These are phyloP conservation scores for Pulveroboletus sp. DNA, from an alignment of 768 basidiomycete genomes.

Conservation along the genomic window DNA sequence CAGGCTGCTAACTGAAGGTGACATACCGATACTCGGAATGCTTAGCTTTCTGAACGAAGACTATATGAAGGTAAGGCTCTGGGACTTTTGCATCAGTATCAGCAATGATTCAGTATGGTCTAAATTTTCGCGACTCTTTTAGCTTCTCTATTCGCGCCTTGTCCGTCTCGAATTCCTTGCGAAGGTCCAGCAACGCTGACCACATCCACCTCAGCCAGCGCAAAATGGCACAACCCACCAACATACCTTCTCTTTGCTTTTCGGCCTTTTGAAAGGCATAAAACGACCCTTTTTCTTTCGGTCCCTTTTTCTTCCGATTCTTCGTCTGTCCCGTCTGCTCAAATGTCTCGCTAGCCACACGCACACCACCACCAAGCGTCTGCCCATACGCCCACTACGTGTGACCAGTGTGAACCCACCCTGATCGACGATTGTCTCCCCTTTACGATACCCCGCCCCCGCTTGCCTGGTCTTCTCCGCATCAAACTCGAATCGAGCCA, in stretches of 20 bases:
- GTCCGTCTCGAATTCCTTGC: conserved; percentile 84
- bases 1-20: conserved; percentile 54
- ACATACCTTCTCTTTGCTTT: conserved; percentile 78
- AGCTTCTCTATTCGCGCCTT: conserved; percentile 49
- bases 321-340: conserved; percentile 34
- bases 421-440: conserved; percentile 88
- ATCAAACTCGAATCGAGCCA: conserved; percentile 71
- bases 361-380: conserved; percentile 79
- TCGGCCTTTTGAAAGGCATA: conserved; percentile 92
- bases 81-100: no score
- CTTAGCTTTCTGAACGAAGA: conserved; percentile 92
- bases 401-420: conserved; percentile 95
- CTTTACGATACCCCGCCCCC: conserved; percentile 64
- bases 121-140: conserved; percentile 73
- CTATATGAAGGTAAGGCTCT: conserved; percentile 79
- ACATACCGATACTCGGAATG: conserved; percentile 95
- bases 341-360: conserved; percentile 60
- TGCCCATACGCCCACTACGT: conserved; percentile 86
- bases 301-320: conserved; percentile 50
- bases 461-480: conserved; percentile 54
- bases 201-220: not conserved
- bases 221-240: not conserved
- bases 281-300: conserved; percentile 72
- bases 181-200: conserved; percentile 56
- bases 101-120: no score